Percentiles rank a stretch among this genome's conserved stretches.
These are phyloP conservation scores for Tilletia setariae DNA, from an alignment of 1,284 basidiomycete genomes.

Conservation along the genomic window DNA sequence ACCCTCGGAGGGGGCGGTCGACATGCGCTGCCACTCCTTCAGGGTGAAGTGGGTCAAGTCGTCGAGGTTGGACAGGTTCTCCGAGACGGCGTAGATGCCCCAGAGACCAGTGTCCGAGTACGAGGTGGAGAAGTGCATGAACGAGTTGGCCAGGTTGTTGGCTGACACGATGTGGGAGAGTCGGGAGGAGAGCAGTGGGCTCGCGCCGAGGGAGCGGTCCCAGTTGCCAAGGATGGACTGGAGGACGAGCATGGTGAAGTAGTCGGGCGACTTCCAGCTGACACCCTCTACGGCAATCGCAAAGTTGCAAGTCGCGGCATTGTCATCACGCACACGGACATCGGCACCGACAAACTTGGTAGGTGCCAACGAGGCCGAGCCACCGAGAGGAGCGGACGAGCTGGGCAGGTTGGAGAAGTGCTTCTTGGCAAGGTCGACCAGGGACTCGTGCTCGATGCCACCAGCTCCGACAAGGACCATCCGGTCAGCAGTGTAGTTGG, in stretches of 20 bases:
- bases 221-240: slow-evolving; percentile 98
- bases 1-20: slow-evolving; percentile 73
- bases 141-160: slow-evolving; percentile 97
- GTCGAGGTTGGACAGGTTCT: slow-evolving; percentile 83
- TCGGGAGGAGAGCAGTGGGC: slow-evolving; percentile 81
- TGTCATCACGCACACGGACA: slow-evolving; percentile 92
- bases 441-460: slow-evolving; percentile 84
- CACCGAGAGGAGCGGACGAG: slow-evolving; percentile 81
- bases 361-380: slow-evolving; percentile 59
- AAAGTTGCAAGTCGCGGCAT: slow-evolving; percentile 79
- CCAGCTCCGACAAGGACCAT: slow-evolving; percentile 98
- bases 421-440: slow-evolving; percentile 91
- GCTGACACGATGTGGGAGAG: slow-evolving; percentile 86
- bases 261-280: slow-evolving; percentile 95
- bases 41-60: slow-evolving; percentile 92
- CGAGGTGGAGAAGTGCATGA: slow-evolving; percentile 99
- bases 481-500: slow-evolving; percentile 96
- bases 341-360: slow-evolving; percentile 89
- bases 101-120: slow-evolving; percentile 99
- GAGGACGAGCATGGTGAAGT: slow-evolving; percentile 99
- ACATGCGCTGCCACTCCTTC: slow-evolving; percentile 96
- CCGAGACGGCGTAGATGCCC: slow-evolving; percentile 90
- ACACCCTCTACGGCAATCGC: slow-evolving; percentile 98
- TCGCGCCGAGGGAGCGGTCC: slow-evolving; percentile 93
- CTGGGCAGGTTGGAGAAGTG: slow-evolving; percentile 87